These are phyloP conservation scores for Cutaneotrichosporon sp. DNA, from an alignment of 1,284 basidiomycete genomes.

Conservation along the genomic window DNA sequence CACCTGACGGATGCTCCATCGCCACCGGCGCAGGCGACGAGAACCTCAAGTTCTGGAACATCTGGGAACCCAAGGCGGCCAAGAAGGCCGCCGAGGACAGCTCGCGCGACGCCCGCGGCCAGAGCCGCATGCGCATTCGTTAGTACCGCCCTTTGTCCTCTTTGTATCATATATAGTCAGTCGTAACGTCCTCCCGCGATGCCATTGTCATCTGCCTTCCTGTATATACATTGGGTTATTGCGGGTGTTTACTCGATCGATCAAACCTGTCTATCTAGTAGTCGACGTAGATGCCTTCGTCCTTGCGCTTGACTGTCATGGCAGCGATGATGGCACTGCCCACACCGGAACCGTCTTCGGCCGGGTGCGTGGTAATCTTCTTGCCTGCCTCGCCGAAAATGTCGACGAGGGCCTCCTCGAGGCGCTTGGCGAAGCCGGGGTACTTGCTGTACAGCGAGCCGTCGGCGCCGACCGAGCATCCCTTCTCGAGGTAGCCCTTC, in stretches of 20 bases:
- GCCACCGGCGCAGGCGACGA: constrained; percentile 88
- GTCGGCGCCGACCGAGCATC: constrained; percentile 84
- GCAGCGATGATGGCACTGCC: constrained; percentile 94
- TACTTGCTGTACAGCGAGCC: constrained; percentile 95
- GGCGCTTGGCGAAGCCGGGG: constrained; percentile 80
- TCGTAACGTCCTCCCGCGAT: no score
- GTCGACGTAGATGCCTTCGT: constrained; percentile 38
- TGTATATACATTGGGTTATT: not conserved
- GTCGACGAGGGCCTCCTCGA: constrained; percentile 81
- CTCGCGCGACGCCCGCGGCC: constrained; percentile 18
- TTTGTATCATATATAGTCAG: no score
- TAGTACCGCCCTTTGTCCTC: not conserved
- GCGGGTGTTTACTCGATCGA: no score
- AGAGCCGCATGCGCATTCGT: constrained; percentile 16
- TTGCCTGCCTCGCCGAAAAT: constrained; percentile 90
- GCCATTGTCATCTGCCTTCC: not conserved
- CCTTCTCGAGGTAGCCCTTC: constrained; percentile 74
- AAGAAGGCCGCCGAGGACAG: constrained; percentile 31
- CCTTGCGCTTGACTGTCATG: constrained; percentile 60
- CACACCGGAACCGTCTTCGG: constrained; percentile 91
- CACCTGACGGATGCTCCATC: constrained; percentile 81
- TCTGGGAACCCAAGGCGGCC: constrained; percentile 43
- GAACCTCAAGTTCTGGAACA: constrained; percentile 66
- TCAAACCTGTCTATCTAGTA: constrained; percentile 20
- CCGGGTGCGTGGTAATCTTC: constrained; percentile 81